Evolutionary conservation across 2,329 filamentous ascomycete species (phyloP).

Genomic region (Xylariaceae sp.): DNA sequence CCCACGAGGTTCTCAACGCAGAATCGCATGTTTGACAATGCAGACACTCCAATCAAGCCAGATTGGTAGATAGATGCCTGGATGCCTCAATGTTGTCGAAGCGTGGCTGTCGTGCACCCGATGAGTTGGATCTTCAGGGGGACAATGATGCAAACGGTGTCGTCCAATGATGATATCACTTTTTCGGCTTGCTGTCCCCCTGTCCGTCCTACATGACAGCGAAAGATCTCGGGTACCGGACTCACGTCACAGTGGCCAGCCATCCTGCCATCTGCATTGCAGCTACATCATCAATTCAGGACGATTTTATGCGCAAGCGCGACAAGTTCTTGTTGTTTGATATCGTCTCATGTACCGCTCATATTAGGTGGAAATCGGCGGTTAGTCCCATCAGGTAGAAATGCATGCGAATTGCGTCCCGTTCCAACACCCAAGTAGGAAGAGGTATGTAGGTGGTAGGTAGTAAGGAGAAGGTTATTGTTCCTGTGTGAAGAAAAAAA

Average conservation of each 20-base stretch:
- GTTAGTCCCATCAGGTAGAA: slow-evolving; percentile 7
- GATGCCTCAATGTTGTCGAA: slow-evolving; percentile 31
- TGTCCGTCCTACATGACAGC: slow-evolving; percentile 27
- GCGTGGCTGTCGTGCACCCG: slow-evolving; percentile 33
- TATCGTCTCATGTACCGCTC: slow-evolving; percentile 4
- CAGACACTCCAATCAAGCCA: slow-evolving; percentile 10
- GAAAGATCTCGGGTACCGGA: slow-evolving; percentile 21
- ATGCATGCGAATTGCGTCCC: slow-evolving; percentile 11
- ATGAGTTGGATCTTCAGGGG: slow-evolving; percentile 30
- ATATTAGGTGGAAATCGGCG: slow-evolving; percentile 10
- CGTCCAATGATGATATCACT: slow-evolving; percentile 28
- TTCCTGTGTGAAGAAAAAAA: no score
- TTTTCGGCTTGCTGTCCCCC: slow-evolving; percentile 25
- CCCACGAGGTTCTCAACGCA: no score
- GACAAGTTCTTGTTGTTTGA: background rate
- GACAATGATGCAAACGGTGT: slow-evolving; percentile 34
- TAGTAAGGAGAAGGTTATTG: no score
- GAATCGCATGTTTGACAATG: slow-evolving; percentile 18
- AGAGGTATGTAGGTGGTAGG: no score
- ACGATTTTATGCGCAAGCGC: no score
- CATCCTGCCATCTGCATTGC: background rate
- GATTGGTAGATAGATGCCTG: no score
- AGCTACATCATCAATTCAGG: background rate
- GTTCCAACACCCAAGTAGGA: no score
- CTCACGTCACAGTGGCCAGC: slow-evolving; percentile 14